Evolutionary conservation across 2,329 filamentous ascomycete genomes (phyloP).

Genomic region (Diaporthe capsici): DNA sequence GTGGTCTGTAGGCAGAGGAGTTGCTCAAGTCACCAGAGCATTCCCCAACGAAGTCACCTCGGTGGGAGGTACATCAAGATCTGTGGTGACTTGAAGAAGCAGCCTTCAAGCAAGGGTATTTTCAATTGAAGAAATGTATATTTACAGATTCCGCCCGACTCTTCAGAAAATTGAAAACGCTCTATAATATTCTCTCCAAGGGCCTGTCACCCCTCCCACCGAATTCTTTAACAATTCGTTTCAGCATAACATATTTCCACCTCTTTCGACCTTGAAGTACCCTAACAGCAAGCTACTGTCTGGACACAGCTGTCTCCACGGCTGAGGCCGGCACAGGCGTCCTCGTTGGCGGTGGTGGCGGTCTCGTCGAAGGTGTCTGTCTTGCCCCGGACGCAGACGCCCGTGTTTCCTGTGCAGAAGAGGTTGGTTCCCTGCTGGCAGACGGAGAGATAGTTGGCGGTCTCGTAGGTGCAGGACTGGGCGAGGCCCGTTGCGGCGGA

Average conservation of each 20-base stretch:
- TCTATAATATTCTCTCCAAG: not conserved
- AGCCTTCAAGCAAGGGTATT: not conserved
- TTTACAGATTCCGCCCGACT: not conserved
- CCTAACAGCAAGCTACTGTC: constrained; percentile 23
- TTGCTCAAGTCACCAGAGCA: too few relatives aligned
- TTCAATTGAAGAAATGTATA: not conserved
- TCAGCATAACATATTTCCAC: not conserved
- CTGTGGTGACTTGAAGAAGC: not conserved
- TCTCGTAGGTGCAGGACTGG: constrained; percentile 17
- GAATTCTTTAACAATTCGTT: not conserved
- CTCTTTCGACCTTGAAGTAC: not conserved
- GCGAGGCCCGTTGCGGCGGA: constrained; percentile 15
- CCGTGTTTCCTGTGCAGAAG: constrained; percentile 24
- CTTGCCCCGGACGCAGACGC: constrained; percentile 1
- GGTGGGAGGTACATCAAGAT: too few relatives aligned
- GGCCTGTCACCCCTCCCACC: not conserved
- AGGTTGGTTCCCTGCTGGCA: constrained; percentile 25
- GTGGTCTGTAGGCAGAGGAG: too few relatives aligned
- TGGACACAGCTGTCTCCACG: constrained; percentile 5
- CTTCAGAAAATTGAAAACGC: not conserved
- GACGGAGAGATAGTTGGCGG: constrained; percentile 31
- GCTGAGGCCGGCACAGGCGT: constrained; percentile 9
- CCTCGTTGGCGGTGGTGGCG: constrained; percentile 16
- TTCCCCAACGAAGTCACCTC: too few relatives aligned
- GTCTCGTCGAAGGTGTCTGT: constrained; percentile 23